Evolutionary conservation across 1,284 basidiomycete species (phyloP).

Genomic region (Sporisorium sorghi): DNA sequence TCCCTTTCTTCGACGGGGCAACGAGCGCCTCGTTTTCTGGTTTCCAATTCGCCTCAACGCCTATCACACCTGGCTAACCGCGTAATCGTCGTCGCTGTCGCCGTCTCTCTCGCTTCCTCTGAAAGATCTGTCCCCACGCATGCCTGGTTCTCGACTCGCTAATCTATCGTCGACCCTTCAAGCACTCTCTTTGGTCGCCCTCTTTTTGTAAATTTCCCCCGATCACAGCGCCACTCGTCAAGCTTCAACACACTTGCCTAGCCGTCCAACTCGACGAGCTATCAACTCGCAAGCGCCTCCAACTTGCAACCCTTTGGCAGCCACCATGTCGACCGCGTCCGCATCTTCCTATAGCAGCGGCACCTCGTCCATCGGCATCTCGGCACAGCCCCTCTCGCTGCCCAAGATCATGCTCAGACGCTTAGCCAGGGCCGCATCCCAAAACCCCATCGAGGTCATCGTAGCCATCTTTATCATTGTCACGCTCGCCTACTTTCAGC

Average conservation of each 20-base stretch:
- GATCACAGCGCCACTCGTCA: background rate
- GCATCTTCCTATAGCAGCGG: slow-evolving; percentile 43
- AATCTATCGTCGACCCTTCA: slow-evolving; percentile 6
- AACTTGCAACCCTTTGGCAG: background rate
- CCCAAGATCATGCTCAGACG: slow-evolving; percentile 51
- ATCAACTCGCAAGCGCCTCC: slow-evolving; percentile 4
- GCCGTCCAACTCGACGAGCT: background rate
- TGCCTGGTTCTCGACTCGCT: slow-evolving; percentile 2
- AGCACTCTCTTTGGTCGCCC: background rate
- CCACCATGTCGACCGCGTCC: slow-evolving; percentile 42
- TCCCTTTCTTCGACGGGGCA: slow-evolving; percentile 1
- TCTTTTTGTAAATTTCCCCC: slow-evolving; percentile 10
- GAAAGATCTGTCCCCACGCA: background rate
- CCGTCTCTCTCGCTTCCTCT: background rate
- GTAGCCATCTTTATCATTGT: slow-evolving; percentile 86
- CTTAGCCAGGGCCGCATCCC: slow-evolving; percentile 50
- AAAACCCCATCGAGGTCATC: slow-evolving; percentile 79
- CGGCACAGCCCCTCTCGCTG: slow-evolving; percentile 46
- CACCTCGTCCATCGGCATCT: slow-evolving; percentile 40
- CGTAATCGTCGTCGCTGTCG: background rate
- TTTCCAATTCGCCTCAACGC: slow-evolving; percentile 9
- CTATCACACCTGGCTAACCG: slow-evolving; percentile 23
- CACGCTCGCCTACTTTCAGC: slow-evolving; percentile 90
- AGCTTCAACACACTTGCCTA: background rate
- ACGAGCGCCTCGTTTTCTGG: slow-evolving; percentile 24